Evolutionary conservation across 2,329 filamentous ascomycete species (phyloP).

Genomic region (Calonectria crousiana): DNA sequence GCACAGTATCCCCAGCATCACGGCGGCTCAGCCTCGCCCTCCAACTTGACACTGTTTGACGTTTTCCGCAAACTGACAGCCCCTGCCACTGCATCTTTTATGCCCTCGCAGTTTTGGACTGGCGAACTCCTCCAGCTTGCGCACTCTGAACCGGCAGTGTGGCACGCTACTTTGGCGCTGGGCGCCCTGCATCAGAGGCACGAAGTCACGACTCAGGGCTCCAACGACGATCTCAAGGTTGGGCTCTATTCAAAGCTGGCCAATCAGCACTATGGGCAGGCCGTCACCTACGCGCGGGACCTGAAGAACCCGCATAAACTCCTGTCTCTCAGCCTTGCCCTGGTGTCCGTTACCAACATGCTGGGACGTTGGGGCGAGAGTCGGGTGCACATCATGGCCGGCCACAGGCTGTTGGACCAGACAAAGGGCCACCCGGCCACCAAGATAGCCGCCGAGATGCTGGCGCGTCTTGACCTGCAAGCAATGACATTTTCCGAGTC

Average conservation of each 20-base stretch:
- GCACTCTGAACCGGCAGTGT: slow-evolving; percentile 50
- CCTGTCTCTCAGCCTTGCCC: slow-evolving; percentile 48
- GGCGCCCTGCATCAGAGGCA: slow-evolving; percentile 50
- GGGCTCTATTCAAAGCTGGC: slow-evolving; percentile 37
- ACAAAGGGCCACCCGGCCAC: slow-evolving; percentile 27
- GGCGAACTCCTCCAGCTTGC: slow-evolving; percentile 48
- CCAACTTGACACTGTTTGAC: slow-evolving; percentile 46
- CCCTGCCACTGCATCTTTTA: slow-evolving; percentile 42
- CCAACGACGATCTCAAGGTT: slow-evolving; percentile 6
- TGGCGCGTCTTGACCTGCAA: slow-evolving; percentile 49
- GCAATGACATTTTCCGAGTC: slow-evolving; percentile 51
- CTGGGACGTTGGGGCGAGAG: slow-evolving; percentile 48
- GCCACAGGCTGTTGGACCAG: slow-evolving; percentile 42
- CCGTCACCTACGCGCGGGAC: slow-evolving; percentile 44
- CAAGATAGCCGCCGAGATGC: slow-evolving; percentile 36
- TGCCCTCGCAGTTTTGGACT: slow-evolving; percentile 50
- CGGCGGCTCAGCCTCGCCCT: slow-evolving; percentile 20
- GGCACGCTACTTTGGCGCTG: slow-evolving; percentile 50
- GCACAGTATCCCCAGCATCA: slow-evolving; percentile 33
- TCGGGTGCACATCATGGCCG: slow-evolving; percentile 47
- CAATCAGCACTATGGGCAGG: slow-evolving; percentile 41
- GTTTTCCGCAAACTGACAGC: slow-evolving; percentile 50
- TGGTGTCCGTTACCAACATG: slow-evolving; percentile 48
- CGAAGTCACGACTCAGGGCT: slow-evolving; percentile 31
- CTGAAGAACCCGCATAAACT: slow-evolving; percentile 43